These are phyloP conservation scores for Xylaria arbuscula DNA, from an alignment of 2,329 filamentous ascomycete genomes.

Conservation along the genomic window DNA sequence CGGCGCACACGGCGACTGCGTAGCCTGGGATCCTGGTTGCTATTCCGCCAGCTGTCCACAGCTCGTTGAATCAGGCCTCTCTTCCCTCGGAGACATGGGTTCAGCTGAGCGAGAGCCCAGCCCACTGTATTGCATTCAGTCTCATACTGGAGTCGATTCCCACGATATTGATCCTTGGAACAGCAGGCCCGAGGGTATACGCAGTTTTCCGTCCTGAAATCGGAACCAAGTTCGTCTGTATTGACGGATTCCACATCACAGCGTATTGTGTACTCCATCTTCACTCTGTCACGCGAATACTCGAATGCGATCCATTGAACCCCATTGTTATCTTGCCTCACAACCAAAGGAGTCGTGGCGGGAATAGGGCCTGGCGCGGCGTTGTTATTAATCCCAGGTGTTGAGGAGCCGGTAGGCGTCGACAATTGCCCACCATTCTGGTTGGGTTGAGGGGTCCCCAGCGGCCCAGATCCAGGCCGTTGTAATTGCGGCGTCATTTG, in stretches of 20 bases:
- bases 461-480: conserved; percentile 63
- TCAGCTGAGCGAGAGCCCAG: conserved; percentile 96
- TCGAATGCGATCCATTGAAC: conserved; percentile 99
- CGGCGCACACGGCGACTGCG: conserved; percentile 91
- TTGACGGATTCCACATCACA: conserved; percentile 98
- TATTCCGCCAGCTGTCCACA: conserved; percentile 98
- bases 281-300: conserved; percentile 95
- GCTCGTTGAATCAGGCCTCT: conserved; percentile 95
- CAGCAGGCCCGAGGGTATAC: conserved; percentile 97
- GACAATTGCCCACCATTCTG: conserved; percentile 59
- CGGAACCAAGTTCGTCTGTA: conserved; percentile 82
- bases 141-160: conserved; percentile 95
- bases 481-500: conserved; percentile 72
- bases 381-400: conserved; percentile 79
- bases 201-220: conserved; percentile 98
- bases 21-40: conserved; percentile 93
- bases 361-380: conserved; percentile 96
- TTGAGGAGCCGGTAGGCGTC: conserved; percentile 57
- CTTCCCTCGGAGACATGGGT: conserved; percentile 90
- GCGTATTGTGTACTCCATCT: conserved; percentile 99
- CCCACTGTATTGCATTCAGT: conserved; percentile 99
- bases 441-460: conserved; percentile 59
- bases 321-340: conserved; percentile 93
- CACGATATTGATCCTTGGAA: conserved; percentile 94
- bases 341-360: conserved; percentile 92